Evolutionary conservation across 225 moss, liverwort and hornwort species (phyloP).

Genomic region (Polytrichum formosum): DNA sequence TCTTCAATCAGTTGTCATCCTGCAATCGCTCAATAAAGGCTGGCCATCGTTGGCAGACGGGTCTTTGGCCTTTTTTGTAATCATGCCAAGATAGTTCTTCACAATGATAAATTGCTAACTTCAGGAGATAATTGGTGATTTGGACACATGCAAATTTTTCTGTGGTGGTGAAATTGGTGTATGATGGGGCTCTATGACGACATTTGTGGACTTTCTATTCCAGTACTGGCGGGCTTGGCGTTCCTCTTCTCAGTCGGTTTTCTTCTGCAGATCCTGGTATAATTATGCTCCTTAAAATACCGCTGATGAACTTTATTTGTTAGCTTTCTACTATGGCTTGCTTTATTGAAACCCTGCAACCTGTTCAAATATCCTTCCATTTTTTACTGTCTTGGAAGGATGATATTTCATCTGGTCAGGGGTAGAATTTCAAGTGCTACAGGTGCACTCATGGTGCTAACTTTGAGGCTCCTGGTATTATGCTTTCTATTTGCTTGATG

Average conservation of each 20-base stretch:
- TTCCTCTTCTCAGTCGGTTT: constrained; percentile 96
- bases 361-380: background rate
- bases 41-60: background rate
- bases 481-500: too few relatives aligned
- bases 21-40: too few relatives aligned
- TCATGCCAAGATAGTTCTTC: background rate
- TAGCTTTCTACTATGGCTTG: background rate
- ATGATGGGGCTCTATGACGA: constrained; percentile 31
- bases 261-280: constrained; percentile 94
- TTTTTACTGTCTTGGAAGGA: background rate
- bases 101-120: constrained; percentile 16
- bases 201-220: constrained; percentile 33
- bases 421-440: too few relatives aligned
- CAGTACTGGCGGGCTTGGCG: constrained; percentile 88
- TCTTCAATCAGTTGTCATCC: too few relatives aligned
- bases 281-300: background rate
- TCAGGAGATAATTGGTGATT: constrained; percentile 21
- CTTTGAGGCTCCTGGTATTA: too few relatives aligned
- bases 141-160: constrained; percentile 13
- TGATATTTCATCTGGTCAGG: too few relatives aligned
- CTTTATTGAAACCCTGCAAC: background rate
- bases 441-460: too few relatives aligned
- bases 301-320: too few relatives aligned
- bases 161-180: constrained; percentile 20
- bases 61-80: background rate